Base-by-base conservation (phyloP, 129 eudicot genomes). In the Silybum marianum region DNA sequence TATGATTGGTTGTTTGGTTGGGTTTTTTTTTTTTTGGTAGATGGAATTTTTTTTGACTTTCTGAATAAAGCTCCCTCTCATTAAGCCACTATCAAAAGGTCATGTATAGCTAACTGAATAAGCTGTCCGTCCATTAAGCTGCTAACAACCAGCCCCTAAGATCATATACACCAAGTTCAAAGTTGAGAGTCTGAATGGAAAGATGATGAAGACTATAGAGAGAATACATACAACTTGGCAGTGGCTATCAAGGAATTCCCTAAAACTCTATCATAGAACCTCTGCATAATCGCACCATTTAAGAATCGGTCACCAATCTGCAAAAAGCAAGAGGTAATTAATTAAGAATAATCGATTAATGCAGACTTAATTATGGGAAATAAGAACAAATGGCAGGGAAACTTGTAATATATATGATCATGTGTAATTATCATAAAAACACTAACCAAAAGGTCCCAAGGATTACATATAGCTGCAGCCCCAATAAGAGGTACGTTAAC, bases 371-470 rank as follows among this genome's bases (percentile, higher is more conserved):
- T 32, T 32, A 32, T 34, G 60, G 66, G 25, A 62, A 62, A 10
- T 21, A 19, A 12, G 69, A 48, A 26, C 46, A 51, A 51, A 75
- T n/a, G 79, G 9, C 28, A 7, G 24, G 12, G 69, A 32, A 60
- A 32, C 32, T 6, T 76, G 4, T 62, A 62, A 16, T 76, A 76
- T 54, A 16, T 76, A 76, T 54, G 18, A 58, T 65, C 62, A 69
- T 62, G 38, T 62, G 44, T 72, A 72, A 22, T 13, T 22, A 34
- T 5, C 23, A 82, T 73, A 16, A 25, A 86, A 66, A 63, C 42
- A 87, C 99, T 90, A 73, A 96, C 99, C 97, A 93, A 88, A 88
- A 91, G 97, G 80, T 96, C 99, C 97, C 97, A 96, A 36, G 99
- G 99, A 75, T 90, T 89, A 83, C 98, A 89, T 76, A 96, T 88